A percentile compares a stretch with the other conserved stretches of the same genome.
Conservation (phyloP, 805 yeast genomes). For the Starmerella kuoi region DNA sequence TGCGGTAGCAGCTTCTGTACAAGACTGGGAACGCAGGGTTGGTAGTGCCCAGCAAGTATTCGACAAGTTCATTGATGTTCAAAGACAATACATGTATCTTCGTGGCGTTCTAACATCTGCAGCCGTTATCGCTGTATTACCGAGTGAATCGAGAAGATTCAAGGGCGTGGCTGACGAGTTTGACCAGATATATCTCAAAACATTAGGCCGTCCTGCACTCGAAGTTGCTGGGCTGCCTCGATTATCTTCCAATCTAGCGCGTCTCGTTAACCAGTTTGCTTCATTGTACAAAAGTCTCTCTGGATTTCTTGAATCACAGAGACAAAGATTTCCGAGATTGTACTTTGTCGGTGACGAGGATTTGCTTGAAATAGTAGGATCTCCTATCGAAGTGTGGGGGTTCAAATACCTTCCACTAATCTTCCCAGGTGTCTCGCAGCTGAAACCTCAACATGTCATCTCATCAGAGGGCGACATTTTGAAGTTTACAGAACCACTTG, state of each 20-base stretch:
- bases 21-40: conserved; percentile 45
- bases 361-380: conserved; percentile 66
- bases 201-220: conserved; percentile 33
- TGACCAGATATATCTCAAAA: conserved; percentile 38
- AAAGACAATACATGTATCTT: conserved; percentile 77
- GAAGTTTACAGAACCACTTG: background rate
- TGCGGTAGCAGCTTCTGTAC: conserved; percentile 47
- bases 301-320: conserved; percentile 68
- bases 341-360: conserved; percentile 89
- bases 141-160: conserved; percentile 58
- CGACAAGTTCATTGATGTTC: conserved; percentile 71
- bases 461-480: conserved; percentile 61
- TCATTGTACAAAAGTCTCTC: conserved; percentile 54
- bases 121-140: conserved; percentile 37
- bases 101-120: conserved; percentile 58
- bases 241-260: conserved; percentile 36
- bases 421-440: conserved; percentile 12
- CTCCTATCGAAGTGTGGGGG: conserved; percentile 31
- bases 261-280: conserved; percentile 42
- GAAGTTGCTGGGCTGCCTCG: conserved; percentile 44
- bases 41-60: conserved; percentile 40
- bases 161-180: conserved; percentile 32
- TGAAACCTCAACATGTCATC: conserved; percentile 26
- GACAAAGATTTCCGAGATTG: conserved; percentile 66
- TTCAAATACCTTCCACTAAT: conserved; percentile 8